Evolutionary conservation across 2,329 filamentous ascomycete species (phyloP), one percentile per base, ranked within the genome.

Genomic region (Diaporthe amygdali): DNA sequence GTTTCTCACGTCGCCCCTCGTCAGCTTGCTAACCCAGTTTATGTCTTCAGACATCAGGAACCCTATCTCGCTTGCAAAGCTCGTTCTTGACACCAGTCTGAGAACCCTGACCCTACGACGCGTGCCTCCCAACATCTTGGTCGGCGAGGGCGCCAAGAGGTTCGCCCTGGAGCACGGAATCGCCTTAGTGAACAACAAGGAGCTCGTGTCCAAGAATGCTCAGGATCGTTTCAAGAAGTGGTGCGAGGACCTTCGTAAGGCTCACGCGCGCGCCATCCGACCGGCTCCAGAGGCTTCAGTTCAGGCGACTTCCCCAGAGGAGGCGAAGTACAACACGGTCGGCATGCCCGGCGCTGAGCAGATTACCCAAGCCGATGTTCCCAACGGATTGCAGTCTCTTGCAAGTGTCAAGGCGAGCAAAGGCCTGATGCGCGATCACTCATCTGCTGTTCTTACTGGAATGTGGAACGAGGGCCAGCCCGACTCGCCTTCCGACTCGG

Each of bases 121-220:
- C 69, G 95, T 99, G 5, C 95, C 97, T 10, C 96, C 96, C 12
- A 98, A 98, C 77, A 90, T 98, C 30, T 88, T 99, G 2, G 93
- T 97, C 14, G 94, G 94, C 41, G 87, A 93, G 75, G 96, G 96
- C 14, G 96, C 96, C 20, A 92, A 89, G 52, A 89, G 92, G n/a
- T 99, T 97, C 81, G 96, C 96, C 0, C 89, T 89, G 72, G 91
- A 96, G 71, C 89, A 95, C 75, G 92, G 93, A 10, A 90, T 98
- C 79, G 84, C 88, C 0, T 85, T 94, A 14, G 86, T 95, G n/a
- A 88, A 91, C 7, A 91, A 94, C 76, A 93, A 96, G 52, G 87
- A 86, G 52, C 85, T 99, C 22, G 87, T 98, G n/a, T 97, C 96
- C 4, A 91, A 88, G 67, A 92, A 91, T 74, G 93, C 96, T 22